A percentile compares a stretch with the other conserved stretches of the same genome.
Evolutionary conservation across 768 basidiomycete genomes (phyloP).

Genomic region (Trametes meyenii): DNA sequence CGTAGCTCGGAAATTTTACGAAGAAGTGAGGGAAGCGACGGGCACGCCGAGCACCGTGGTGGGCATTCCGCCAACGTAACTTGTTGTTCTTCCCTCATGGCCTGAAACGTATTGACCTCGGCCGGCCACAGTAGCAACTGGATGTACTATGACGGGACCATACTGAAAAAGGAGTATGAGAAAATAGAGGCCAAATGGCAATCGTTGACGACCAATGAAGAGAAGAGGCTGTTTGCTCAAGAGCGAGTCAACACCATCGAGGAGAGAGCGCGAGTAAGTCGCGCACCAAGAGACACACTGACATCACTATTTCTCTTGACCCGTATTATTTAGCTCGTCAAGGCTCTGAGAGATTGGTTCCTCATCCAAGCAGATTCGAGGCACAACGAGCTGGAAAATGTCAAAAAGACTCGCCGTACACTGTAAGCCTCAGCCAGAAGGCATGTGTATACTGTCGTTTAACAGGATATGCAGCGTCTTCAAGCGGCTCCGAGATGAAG

Average conservation of each 20-base stretch:
- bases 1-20: neutral
- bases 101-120: neutral
- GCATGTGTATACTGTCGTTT: neutral
- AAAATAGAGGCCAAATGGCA: neutral
- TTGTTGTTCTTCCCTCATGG: neutral
- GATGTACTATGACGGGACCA: neutral
- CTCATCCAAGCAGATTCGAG: neutral
- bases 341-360: neutral
- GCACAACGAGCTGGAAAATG: neutral
- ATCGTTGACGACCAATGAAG: neutral
- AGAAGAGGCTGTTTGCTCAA: neutral
- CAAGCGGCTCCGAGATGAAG: conserved; percentile 3
- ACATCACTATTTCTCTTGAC: neutral
- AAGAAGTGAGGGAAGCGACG: neutral
- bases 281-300: neutral
- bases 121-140: neutral
- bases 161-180: neutral
- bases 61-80: neutral
- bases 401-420: neutral
- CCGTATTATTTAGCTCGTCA: neutral
- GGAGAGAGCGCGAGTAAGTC: neutral
- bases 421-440: neutral
- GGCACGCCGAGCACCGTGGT: neutral
- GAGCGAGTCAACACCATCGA: neutral
- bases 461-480: neutral